These are phyloP conservation scores for Epichloe sp. DNA, from an alignment of 2,329 filamentous ascomycete species.

Conservation along the genomic window DNA sequence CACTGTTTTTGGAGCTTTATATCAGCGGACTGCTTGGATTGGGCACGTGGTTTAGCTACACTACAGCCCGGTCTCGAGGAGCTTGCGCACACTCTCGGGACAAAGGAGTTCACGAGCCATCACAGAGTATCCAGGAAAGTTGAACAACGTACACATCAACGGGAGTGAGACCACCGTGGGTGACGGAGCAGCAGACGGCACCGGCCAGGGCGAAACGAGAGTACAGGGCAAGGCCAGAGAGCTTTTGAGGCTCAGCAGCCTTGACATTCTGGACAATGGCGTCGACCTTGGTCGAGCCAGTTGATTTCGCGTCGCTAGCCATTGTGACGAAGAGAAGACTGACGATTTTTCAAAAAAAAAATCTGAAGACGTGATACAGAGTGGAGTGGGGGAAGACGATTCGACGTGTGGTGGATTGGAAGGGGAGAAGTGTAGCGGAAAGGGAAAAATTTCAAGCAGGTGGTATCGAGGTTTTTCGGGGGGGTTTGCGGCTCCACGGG, in stretches of 20 bases:
- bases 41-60: background rate
- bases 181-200: slow-evolving; percentile 95
- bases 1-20: slow-evolving; percentile 35
- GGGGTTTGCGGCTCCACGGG: background rate
- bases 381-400: slow-evolving; percentile 6
- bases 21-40: background rate
- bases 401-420: slow-evolving; percentile 1
- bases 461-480: background rate
- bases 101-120: background rate
- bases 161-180: slow-evolving; percentile 91
- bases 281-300: slow-evolving; percentile 31
- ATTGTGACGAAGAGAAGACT: slow-evolving; percentile 23
- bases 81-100: background rate
- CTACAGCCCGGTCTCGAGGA: background rate
- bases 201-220: slow-evolving; percentile 93
- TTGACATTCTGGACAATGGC: slow-evolving; percentile 29
- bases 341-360: background rate
- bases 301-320: slow-evolving; percentile 24
- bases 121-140: background rate
- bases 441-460: slow-evolving; percentile 1
- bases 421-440: background rate
- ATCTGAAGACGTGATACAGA: slow-evolving; percentile 4
- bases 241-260: slow-evolving; percentile 28
- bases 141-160: slow-evolving; percentile 96
- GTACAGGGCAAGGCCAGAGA: slow-evolving; percentile 58